phyloP scores from a whole-genome alignment of 164 flowering plant species.

The Liriodendron chinense region DNA sequence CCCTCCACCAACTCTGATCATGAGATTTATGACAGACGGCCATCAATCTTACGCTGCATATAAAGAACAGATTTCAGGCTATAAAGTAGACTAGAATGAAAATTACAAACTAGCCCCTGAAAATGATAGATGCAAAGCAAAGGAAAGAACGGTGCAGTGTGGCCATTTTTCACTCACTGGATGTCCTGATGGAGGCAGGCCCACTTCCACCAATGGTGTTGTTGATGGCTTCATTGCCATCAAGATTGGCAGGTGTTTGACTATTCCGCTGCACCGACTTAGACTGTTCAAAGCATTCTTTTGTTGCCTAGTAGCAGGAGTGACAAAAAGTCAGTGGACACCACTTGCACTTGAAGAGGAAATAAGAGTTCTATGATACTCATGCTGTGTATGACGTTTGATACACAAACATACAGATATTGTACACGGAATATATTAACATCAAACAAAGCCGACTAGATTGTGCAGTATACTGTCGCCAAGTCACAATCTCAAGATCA shows the following conservation, averaged over 20 bases:
- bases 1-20: constrained; percentile 1
- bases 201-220: not conserved
- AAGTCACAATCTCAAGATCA: no score
- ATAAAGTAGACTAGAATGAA: constrained; percentile 2
- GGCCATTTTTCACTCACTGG: constrained; percentile 1
- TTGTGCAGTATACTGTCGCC: no score
- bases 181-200: not conserved
- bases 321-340: not conserved
- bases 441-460: no score
- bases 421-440: no score
- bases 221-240: constrained; percentile 7
- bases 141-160: not conserved
- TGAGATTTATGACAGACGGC: not conserved
- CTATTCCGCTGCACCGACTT: constrained; percentile 10
- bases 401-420: no score
- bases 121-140: not conserved
- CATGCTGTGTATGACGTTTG: no score
- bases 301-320: constrained; percentile 12
- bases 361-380: no score
- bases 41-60: constrained; percentile 3
- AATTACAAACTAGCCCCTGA: not conserved
- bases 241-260: constrained; percentile 7
- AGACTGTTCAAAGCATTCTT: constrained; percentile 18
- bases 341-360: no score
- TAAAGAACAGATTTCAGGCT: not conserved